Conservation (phyloP, 257 asterid genomes). For the Penstemon barbatus region DNA sequence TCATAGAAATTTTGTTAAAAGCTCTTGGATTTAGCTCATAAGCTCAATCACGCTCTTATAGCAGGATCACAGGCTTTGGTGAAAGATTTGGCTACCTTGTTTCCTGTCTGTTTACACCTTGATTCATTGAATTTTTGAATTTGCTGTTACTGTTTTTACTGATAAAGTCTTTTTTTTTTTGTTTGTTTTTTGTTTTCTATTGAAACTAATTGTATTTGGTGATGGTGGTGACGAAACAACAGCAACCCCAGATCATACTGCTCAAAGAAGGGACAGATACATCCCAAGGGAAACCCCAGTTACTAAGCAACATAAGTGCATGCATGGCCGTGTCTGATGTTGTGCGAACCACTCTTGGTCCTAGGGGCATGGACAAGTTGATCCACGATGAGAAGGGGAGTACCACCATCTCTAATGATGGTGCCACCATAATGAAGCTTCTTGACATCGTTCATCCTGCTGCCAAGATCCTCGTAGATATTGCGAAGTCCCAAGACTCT, state of each 20-base stretch:
- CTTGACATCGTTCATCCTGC: conserved; percentile 98
- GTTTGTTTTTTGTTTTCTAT: neutral
- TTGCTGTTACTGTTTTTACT: conserved; percentile 8
- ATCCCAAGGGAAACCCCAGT: conserved; percentile 95
- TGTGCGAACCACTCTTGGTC: conserved; percentile 90
- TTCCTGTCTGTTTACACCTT: conserved; percentile 7
- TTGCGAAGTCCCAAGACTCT: conserved; percentile 97
- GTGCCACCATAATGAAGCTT: conserved; percentile 99
- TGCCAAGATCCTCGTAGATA: conserved; percentile 94
- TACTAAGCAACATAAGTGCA: conserved; percentile 93
- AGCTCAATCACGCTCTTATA: neutral
- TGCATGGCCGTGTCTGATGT: conserved; percentile 91
- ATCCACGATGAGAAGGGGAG: conserved; percentile 98
- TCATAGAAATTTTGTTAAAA: neutral
- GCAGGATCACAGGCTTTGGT: neutral
- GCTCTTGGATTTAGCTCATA: neutral
- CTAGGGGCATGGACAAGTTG: conserved; percentile 99
- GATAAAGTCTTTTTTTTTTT: neutral
- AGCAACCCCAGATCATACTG: conserved; percentile 99
- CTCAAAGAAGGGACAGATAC: conserved; percentile 99
- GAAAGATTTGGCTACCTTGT: neutral
- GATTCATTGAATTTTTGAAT: neutral
- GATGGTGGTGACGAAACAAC: conserved; percentile 30
- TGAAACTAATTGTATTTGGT: conserved; percentile 14
- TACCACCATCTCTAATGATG: conserved; percentile 96